Percentiles rank a stretch among this genome's conserved stretches.
These are phyloP conservation scores for Atractiella rhizophila DNA, from an alignment of 768 basidiomycete species.

Conservation along the genomic window DNA sequence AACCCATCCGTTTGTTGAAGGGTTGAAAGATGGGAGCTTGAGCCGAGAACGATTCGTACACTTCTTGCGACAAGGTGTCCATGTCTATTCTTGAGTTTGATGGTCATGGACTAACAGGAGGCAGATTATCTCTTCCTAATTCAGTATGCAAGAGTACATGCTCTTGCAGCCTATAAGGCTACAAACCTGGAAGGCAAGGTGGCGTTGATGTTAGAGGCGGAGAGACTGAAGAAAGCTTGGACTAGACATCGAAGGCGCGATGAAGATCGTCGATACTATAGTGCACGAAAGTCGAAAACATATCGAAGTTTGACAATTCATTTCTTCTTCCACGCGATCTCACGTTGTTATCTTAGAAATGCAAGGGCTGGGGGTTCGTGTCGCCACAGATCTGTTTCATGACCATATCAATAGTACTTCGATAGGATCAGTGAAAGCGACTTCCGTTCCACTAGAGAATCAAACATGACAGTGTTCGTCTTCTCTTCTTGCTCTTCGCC, in stretches of 20 bases:
- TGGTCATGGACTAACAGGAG: neutral
- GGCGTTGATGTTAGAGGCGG: too few relatives aligned
- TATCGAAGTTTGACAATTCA: conserved; percentile 21
- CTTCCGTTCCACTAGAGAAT: neutral
- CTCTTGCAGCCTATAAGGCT: conserved; percentile 56
- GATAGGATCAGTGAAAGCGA: conserved; percentile 22
- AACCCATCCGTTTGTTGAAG: too few relatives aligned
- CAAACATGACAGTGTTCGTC: neutral
- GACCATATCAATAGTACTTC: conserved; percentile 31
- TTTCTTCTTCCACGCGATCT: neutral
- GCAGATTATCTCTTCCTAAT: conserved; percentile 30
- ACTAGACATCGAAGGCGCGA: conserved; percentile 40
- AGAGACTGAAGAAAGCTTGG: too few relatives aligned
- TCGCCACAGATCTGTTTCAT: neutral
- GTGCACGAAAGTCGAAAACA: conserved; percentile 48
- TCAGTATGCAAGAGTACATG: conserved; percentile 63
- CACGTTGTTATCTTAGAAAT: neutral
- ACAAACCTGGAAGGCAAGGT: conserved; percentile 33
- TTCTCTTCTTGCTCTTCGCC: too few relatives aligned
- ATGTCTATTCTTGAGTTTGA: too few relatives aligned
- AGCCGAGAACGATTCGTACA: too few relatives aligned
- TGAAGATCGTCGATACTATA: conserved; percentile 38
- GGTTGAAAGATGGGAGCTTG: too few relatives aligned
- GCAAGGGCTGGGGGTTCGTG: neutral
- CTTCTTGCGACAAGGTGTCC: too few relatives aligned